Percentiles rank a stretch among this genome's conserved stretches.
phyloP scores from a whole-genome alignment of 2,329 filamentous ascomycete genomes.

The Rasamsonia emersonii region DNA sequence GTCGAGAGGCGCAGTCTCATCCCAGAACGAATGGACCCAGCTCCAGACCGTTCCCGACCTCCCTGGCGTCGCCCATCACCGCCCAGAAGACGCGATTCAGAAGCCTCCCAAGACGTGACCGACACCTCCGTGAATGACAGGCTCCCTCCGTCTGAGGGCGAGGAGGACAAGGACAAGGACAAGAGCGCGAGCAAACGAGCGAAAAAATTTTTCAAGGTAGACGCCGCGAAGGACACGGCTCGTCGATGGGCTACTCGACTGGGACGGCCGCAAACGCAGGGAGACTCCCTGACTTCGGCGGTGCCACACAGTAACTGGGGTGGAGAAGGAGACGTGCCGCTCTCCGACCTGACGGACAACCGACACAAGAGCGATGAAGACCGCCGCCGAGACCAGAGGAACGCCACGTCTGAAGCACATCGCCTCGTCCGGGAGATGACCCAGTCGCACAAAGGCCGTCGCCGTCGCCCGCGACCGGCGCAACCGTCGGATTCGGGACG shows the following conservation, averaged over 20 bases:
- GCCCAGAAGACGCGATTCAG: constrained; percentile 3
- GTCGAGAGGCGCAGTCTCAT: constrained; percentile 5
- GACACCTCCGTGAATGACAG: constrained; percentile 11
- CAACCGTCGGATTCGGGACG: constrained; percentile 24
- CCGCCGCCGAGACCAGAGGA: constrained; percentile 16
- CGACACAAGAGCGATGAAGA: constrained; percentile 22
- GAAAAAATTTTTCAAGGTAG: constrained; percentile 5
- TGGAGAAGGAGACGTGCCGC: constrained; percentile 15
- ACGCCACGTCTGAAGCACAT: constrained; percentile 26
- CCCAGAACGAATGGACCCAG: constrained; percentile 5
- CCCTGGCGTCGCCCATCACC: constrained; percentile 5
- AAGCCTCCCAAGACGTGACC: constrained; percentile 20
- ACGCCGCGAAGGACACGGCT: constrained; percentile 9
- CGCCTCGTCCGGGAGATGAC: constrained; percentile 30
- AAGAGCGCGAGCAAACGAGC: constrained; percentile 1
- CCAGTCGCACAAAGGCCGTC: constrained; percentile 16
- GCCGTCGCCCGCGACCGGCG: constrained; percentile 21
- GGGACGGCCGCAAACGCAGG: constrained; percentile 15
- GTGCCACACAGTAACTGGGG: constrained; percentile 19
- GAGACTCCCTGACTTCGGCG: constrained; percentile 19
- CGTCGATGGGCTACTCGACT: constrained; percentile 12
- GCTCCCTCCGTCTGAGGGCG: constrained; percentile 3
- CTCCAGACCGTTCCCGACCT: constrained; percentile 5
- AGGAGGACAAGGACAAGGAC: constrained; percentile 1
- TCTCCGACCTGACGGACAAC: constrained; percentile 21